A percentile compares a stretch with the other conserved stretches of the same genome.
Evolutionary conservation across 1,284 basidiomycete genomes (phyloP).

Genomic region (Fomitopsis palustris): DNA sequence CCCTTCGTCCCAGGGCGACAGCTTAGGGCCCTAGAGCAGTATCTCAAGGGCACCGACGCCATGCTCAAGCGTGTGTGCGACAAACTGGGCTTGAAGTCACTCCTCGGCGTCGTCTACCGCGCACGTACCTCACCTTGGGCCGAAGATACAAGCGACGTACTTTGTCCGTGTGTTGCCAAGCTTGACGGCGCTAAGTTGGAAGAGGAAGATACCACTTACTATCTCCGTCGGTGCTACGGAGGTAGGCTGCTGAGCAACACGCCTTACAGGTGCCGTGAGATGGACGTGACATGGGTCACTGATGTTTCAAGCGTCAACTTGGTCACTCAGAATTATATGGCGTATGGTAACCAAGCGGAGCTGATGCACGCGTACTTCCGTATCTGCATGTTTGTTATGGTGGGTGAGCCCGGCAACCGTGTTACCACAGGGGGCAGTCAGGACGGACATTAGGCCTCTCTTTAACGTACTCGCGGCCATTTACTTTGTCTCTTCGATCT

Average conservation of each 20-base stretch:
- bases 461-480: no score
- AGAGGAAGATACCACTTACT: background rate
- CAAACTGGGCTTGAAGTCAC: background rate
- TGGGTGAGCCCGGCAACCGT: conserved; percentile 1
- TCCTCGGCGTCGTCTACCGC: background rate
- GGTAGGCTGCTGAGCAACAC: no score
- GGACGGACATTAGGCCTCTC: no score
- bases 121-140: no score
- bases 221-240: no score
- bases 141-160: no score
- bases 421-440: no score
- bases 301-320: background rate
- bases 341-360: conserved; percentile 1
- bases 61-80: background rate
- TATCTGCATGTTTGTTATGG: background rate
- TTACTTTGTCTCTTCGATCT: no score
- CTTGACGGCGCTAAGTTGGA: background rate
- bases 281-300: conserved; percentile 12
- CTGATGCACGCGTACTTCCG: background rate
- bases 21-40: background rate
- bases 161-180: background rate
- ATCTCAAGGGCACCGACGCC: conserved; percentile 4
- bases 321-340: background rate
- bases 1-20: no score
- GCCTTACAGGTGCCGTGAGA: background rate